phyloP scores from a whole-genome alignment of 495 filamentous ascomycete species.

The Oleoguttula mirabilis region DNA sequence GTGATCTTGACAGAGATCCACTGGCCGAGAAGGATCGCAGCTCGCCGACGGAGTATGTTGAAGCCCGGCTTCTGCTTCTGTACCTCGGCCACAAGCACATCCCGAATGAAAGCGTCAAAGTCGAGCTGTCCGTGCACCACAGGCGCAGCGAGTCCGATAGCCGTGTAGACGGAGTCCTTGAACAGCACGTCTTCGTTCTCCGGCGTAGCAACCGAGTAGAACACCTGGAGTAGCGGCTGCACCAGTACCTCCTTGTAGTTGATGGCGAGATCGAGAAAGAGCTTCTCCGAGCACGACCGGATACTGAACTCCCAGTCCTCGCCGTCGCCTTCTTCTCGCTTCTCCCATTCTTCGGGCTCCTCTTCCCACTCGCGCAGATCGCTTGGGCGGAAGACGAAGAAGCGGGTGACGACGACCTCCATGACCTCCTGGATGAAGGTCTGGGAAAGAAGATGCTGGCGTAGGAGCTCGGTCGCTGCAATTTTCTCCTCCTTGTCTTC shows the following conservation, averaged over 20 bases:
- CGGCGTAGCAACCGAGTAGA: conserved; percentile 51
- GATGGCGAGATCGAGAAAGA: conserved; percentile 82
- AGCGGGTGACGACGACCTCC: conserved; percentile 69
- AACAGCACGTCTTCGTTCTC: conserved; percentile 59
- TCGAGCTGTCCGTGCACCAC: conserved; percentile 58
- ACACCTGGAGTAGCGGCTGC: conserved; percentile 64
- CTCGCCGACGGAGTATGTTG: conserved; percentile 76
- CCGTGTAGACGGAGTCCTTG: conserved; percentile 89
- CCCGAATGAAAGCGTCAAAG: conserved; percentile 66
- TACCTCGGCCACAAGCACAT: conserved; percentile 64
- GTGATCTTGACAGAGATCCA: conserved; percentile 71
- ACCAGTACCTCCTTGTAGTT: conserved; percentile 71
- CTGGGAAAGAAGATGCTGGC: conserved; percentile 58
- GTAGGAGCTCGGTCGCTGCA: conserved; percentile 50
- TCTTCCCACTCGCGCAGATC: conserved; percentile 87
- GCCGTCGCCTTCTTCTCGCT: conserved; percentile 62
- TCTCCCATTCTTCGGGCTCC: conserved; percentile 87
- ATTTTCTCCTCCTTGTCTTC: conserved; percentile 59
- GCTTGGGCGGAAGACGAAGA: conserved; percentile 73
- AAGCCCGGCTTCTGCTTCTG: conserved; percentile 63
- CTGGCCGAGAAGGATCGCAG: conserved; percentile 75
- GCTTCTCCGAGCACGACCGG: conserved; percentile 78
- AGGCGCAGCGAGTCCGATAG: conserved; percentile 73
- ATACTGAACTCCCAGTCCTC: conserved; percentile 81
- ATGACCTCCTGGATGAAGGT: conserved; percentile 66